Conservation (phyloP, 495 filamentous ascomycete genomes). For the Annulohypoxylon stygium region DNA sequence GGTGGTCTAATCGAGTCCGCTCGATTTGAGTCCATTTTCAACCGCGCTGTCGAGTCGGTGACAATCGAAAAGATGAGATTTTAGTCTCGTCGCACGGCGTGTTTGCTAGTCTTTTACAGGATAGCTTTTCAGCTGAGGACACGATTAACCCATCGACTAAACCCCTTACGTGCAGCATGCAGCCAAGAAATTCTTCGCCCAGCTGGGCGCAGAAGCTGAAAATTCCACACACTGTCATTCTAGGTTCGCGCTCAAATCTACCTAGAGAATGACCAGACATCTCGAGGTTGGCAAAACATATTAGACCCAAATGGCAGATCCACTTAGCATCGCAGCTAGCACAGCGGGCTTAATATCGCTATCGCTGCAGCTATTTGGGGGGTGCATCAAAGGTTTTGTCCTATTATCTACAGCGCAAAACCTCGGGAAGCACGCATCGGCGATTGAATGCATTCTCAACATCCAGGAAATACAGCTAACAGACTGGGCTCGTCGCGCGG, state of each 20-base stretch:
- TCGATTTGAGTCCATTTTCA: constrained; percentile 1
- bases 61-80: background rate
- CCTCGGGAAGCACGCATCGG: constrained; percentile 3
- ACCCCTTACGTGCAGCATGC: background rate
- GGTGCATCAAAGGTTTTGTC: constrained; percentile 6
- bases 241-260: background rate
- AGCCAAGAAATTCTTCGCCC: background rate
- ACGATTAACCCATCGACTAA: background rate
- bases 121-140: background rate
- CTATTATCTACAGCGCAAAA: constrained; percentile 9
- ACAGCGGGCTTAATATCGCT: constrained; percentile 1
- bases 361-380: constrained; percentile 2
- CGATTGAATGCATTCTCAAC: background rate
- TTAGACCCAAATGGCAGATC: background rate
- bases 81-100: background rate
- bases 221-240: background rate
- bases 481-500: constrained; percentile 7
- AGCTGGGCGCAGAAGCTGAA: background rate
- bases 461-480: constrained; percentile 11
- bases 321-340: constrained; percentile 4
- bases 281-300: background rate
- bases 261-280: background rate
- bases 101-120: background rate
- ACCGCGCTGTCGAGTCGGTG: background rate
- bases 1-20: background rate